These are phyloP conservation scores for Trichophyton verrucosum DNA, from an alignment of 2,329 filamentous ascomycete genomes.

Conservation along the genomic window DNA sequence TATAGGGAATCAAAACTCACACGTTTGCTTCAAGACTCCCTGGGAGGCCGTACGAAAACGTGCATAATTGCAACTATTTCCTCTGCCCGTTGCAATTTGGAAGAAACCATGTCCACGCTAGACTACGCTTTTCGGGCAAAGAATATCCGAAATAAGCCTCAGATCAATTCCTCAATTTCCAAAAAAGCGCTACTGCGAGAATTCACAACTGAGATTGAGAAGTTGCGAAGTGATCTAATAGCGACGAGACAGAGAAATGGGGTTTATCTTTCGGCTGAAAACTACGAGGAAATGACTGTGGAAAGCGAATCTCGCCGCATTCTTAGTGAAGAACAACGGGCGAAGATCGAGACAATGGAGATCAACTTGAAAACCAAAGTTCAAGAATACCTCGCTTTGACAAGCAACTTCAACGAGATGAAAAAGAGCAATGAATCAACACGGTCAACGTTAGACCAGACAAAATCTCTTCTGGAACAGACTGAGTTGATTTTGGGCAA, in stretches of 20 bases:
- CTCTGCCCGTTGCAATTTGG: slow-evolving; percentile 84
- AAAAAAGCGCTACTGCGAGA: slow-evolving; percentile 88
- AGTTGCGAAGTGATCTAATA: slow-evolving; percentile 84
- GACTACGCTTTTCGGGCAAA: slow-evolving; percentile 97
- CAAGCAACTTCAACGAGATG: slow-evolving; percentile 71
- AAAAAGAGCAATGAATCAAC: slow-evolving; percentile 83
- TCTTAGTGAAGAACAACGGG: slow-evolving; percentile 79
- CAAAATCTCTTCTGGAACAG: slow-evolving; percentile 69
- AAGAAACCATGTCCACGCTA: slow-evolving; percentile 94
- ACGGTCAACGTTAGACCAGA: slow-evolving; percentile 59
- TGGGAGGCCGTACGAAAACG: slow-evolving; percentile 90
- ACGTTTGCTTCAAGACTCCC: slow-evolving; percentile 83
- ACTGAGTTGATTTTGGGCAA: slow-evolving; percentile 72
- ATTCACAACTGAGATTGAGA: slow-evolving; percentile 86
- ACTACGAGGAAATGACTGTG: slow-evolving; percentile 79
- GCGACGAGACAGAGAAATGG: slow-evolving; percentile 87
- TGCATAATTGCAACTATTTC: slow-evolving; percentile 98
- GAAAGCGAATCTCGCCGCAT: slow-evolving; percentile 88
- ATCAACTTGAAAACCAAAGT: slow-evolving; percentile 83
- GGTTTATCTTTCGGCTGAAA: slow-evolving; percentile 80
- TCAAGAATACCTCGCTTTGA: slow-evolving; percentile 78
- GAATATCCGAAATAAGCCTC: slow-evolving; percentile 96
- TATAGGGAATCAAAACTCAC: slow-evolving; percentile 86
- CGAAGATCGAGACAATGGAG: slow-evolving; percentile 87
- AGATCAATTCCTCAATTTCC: slow-evolving; percentile 80